Evolutionary conservation across 108 stramenopile species (phyloP), one percentile per base, ranked within the genome.

Genomic region (Fistulifera solaris): DNA sequence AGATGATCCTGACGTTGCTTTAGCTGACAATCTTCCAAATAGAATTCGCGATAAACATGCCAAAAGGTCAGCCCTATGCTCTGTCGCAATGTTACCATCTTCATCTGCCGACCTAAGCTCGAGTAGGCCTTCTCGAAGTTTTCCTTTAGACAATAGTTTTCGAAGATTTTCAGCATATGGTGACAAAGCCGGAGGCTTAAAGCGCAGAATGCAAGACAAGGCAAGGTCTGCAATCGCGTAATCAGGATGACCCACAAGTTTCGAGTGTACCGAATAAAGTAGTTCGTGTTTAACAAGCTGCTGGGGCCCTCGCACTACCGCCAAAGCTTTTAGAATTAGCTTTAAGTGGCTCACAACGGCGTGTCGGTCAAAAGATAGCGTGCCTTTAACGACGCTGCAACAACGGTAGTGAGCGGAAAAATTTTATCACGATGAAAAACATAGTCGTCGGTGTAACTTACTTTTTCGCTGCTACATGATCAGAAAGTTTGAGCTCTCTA

Each of bases 21-120:
- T 59, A 18, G 85, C 52, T 38, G 76, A 66, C 16, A 93, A 42
- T 47, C 84, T 72, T 6, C 91, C 91, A 59, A 89, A 89, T 19
- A 93, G 64, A 31, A 93, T 80, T 52, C 91, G 56, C 15, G 71
- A 62, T 14, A 89, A 53, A 18, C 88, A 54, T 6, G 82, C 75
- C 14, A 87, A 45, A 0, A 92, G 69, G 0, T 59, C 53, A 12
- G 55, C 50, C 7, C 83, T 62, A 49, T 92, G 81, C 27, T 83
- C 68, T 15, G 52, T 49, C 17, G 58, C 65, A 19, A 87, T 69
- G 24, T 53, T 62, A 12, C 75, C 79, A 14, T 47, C 51, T 23
- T 71, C 63, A 17, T 62, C 42, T 21, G 68, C 62, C 25, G 83
- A 56, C 42, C 76, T 69, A 41, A 89, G 73, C 13, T 81, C 71